Conservation (phyloP, 2,329 filamentous ascomycete species). For the Leptographium radiaticola region DNA sequence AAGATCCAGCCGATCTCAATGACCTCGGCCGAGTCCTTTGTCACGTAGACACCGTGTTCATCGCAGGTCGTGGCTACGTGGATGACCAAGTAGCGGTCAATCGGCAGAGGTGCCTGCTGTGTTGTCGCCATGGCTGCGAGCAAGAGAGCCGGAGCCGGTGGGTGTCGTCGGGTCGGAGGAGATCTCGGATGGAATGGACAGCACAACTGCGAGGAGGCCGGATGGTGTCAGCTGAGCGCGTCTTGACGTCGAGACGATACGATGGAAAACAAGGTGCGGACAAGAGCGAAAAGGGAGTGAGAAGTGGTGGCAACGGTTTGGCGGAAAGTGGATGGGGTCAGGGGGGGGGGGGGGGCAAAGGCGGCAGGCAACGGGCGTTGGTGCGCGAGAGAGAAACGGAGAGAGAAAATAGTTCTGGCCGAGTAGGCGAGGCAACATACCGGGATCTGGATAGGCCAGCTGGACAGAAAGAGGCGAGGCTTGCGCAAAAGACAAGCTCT, state of each 20-base stretch:
- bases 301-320: background rate
- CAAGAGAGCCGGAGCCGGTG: background rate
- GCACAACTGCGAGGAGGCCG: background rate
- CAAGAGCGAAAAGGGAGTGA: background rate
- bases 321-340: background rate
- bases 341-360: background rate
- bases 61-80: constrained; percentile 98
- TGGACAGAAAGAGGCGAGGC: background rate
- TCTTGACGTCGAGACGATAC: background rate
- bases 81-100: constrained; percentile 96
- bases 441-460: background rate
- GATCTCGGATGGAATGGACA: background rate
- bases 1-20: constrained; percentile 99
- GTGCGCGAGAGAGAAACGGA: background rate
- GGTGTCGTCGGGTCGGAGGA: background rate
- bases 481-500: background rate
- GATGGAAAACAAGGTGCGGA: background rate
- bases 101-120: constrained; percentile 45
- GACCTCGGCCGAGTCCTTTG: constrained; percentile 97
- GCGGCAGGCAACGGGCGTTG: background rate
- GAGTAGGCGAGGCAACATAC: constrained; percentile 1
- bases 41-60: constrained; percentile 98
- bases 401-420: constrained; percentile 2
- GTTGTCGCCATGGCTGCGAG: constrained; percentile 26
- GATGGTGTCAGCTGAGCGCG: background rate